Evolutionary conservation across 805 yeast genomes (phyloP).

Genomic region (Sugiyamaella mastotermitis): DNA sequence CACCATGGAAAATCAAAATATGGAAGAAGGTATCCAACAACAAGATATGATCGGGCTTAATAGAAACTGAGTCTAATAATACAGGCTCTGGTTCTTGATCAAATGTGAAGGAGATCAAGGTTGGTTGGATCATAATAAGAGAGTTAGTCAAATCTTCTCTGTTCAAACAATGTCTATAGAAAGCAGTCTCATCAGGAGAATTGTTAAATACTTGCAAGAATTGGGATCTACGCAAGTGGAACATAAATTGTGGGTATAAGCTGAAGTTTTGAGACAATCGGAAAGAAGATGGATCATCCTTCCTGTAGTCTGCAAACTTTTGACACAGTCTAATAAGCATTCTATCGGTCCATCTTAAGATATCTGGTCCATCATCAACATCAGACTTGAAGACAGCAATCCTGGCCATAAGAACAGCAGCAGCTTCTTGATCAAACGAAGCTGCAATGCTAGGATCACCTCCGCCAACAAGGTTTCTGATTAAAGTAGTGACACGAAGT

Average conservation of each 20-base stretch:
- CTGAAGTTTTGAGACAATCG: conserved; percentile 78
- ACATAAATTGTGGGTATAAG: conserved; percentile 91
- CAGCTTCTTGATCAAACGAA: conserved; percentile 97
- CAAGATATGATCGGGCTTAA: conserved; percentile 80
- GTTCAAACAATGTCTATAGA: conserved; percentile 85
- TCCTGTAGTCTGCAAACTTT: conserved; percentile 87
- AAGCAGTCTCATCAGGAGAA: conserved; percentile 98
- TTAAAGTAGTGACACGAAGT: conserved; percentile 83
- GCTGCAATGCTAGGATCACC: conserved; percentile 50
- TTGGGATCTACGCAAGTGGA: conserved; percentile 92
- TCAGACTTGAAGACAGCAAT: conserved; percentile 78
- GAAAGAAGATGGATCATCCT: conserved; percentile 78
- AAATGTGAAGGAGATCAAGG: conserved; percentile 78
- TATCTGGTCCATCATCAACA: conserved; percentile 87
- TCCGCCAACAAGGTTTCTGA: conserved; percentile 44
- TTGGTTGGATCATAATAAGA: conserved; percentile 95
- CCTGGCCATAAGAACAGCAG: conserved; percentile 89
- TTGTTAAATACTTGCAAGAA: conserved; percentile 93
- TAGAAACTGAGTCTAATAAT: conserved; percentile 84
- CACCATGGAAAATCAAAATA: conserved; percentile 92
- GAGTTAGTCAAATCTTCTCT: conserved; percentile 92
- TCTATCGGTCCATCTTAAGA: conserved; percentile 91
- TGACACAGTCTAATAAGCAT: conserved; percentile 85
- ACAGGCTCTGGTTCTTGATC: conserved; percentile 88
- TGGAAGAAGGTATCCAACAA: conserved; percentile 95